phyloP scores from a whole-genome alignment of 2,329 filamentous ascomycete species.

The Emergomyces pasteurianus region DNA sequence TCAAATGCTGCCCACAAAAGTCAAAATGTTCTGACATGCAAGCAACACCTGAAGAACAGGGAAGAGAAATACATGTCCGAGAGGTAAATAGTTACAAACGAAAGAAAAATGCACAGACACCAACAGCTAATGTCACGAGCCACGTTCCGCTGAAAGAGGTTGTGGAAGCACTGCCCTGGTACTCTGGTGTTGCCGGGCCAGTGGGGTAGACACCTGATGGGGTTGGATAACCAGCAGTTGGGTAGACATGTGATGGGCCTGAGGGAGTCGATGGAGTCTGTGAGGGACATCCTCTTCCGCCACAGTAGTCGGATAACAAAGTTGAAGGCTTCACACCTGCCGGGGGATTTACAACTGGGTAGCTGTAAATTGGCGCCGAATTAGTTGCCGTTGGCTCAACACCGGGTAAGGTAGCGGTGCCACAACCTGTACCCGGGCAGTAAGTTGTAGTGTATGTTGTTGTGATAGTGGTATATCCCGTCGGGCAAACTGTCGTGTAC shows the following conservation, averaged over 20 bases:
- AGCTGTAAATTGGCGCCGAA: background rate
- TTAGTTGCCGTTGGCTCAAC: constrained; percentile 23
- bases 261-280: background rate
- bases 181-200: background rate
- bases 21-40: background rate
- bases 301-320: background rate
- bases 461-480: constrained; percentile 31
- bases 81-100: background rate
- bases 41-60: background rate
- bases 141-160: background rate
- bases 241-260: too few species aligned
- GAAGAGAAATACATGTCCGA: background rate
- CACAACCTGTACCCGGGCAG: constrained; percentile 22
- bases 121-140: background rate
- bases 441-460: constrained; percentile 28
- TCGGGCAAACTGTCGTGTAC: constrained; percentile 32
- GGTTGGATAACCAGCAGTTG: background rate
- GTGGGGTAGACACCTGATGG: background rate
- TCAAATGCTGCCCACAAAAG: background rate
- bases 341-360: background rate
- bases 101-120: background rate
- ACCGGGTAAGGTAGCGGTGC: constrained; percentile 21
- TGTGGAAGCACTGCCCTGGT: background rate
- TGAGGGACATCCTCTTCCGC: background rate
- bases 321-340: background rate